Conservation (phyloP, 768 basidiomycete genomes). For the Galerina marginata region DNA sequence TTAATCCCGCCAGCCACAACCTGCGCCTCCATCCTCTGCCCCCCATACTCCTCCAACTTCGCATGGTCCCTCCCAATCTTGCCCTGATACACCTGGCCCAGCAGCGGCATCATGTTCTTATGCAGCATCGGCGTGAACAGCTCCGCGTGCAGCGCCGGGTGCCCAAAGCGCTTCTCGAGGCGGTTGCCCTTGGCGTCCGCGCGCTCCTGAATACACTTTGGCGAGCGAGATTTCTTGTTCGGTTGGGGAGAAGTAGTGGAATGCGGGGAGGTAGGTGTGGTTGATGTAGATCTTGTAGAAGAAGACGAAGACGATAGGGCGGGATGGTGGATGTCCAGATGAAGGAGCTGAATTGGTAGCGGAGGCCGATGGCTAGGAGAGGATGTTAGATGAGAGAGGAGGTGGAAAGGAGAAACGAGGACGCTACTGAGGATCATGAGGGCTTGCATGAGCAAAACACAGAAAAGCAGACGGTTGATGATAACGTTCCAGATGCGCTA, state of each 20-base stretch:
- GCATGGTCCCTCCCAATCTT: conserved; percentile 67
- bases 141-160: conserved; percentile 87
- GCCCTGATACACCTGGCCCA: conserved; percentile 78
- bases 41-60: conserved; percentile 79
- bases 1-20: conserved; percentile 79
- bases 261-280: conserved; percentile 66
- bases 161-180: conserved; percentile 91
- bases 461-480: conserved; percentile 84
- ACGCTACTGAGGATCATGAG: conserved; percentile 87
- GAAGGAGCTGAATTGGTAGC: conserved; percentile 73
- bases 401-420: background rate
- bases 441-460: conserved; percentile 84
- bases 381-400: conserved; percentile 8
- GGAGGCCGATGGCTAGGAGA: conserved; percentile 79
- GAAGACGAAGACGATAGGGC: conserved; percentile 77
- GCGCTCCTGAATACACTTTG: conserved; percentile 79
- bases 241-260: conserved; percentile 86
- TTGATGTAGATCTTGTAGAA: conserved; percentile 87
- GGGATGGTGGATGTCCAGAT: conserved; percentile 87
- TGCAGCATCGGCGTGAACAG: conserved; percentile 90
- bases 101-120: conserved; percentile 81
- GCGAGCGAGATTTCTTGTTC: conserved; percentile 75
- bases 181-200: conserved; percentile 74
- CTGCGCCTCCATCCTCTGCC: conserved; percentile 75
- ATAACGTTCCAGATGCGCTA: conserved; percentile 95